A percentile compares a stretch with the other conserved stretches of the same genome.
Conservation (phyloP, 108 stramenopile species). For the Stephanodiscus minutulus region DNA sequence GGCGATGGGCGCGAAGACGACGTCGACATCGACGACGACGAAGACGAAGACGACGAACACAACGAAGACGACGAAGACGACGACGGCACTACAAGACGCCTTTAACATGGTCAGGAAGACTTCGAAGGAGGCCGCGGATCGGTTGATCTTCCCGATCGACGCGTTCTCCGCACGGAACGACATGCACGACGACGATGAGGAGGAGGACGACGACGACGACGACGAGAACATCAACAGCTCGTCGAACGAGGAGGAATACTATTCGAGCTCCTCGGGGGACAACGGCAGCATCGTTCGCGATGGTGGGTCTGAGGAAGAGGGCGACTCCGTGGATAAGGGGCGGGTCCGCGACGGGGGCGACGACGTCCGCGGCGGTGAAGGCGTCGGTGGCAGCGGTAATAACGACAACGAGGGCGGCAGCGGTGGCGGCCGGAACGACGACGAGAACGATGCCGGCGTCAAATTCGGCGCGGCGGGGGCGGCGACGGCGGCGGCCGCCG, state of each 20-base stretch:
- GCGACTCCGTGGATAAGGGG: neutral
- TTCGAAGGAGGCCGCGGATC: conserved; percentile 15
- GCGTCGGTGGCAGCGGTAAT: neutral
- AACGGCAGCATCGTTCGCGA: neutral
- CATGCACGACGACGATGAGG: neutral
- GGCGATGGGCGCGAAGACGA: neutral
- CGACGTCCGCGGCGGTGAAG: neutral
- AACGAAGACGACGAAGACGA: neutral
- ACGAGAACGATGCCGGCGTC: neutral
- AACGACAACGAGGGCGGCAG: neutral
- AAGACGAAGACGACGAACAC: neutral
- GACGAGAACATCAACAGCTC: neutral
- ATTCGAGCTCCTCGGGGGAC: neutral
- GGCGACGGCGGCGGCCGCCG: neutral
- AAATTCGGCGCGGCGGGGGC: neutral
- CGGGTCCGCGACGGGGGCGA: neutral
- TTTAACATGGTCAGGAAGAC: conserved; percentile 12
- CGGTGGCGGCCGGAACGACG: neutral
- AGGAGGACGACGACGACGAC: too few relatives aligned
- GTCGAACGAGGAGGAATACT: conserved; percentile 2
- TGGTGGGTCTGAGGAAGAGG: neutral
- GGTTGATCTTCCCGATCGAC: conserved; percentile 21
- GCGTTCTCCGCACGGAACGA: conserved; percentile 3
- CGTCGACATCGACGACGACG: neutral
- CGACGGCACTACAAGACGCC: conserved; percentile 11